Evolutionary conservation across 2,329 filamentous ascomycete genomes (phyloP).

Genomic region (Colletotrichum spinosum): DNA sequence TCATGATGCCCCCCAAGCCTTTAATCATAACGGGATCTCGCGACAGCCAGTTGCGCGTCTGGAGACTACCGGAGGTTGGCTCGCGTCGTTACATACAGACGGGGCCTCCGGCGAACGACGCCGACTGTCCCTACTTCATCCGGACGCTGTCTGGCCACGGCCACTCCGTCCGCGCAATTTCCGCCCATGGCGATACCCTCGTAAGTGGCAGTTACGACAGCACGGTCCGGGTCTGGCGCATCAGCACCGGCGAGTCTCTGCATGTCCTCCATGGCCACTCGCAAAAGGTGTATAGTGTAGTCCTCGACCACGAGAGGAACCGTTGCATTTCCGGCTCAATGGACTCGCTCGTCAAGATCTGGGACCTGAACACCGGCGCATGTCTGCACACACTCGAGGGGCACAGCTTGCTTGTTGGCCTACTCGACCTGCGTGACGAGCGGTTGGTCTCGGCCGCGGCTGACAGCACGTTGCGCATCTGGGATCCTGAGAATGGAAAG

Average conservation of each 20-base stretch:
- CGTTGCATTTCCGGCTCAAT: slow-evolving; percentile 98
- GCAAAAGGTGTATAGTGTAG: slow-evolving; percentile 97
- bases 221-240: slow-evolving; percentile 95
- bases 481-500: slow-evolving; percentile 93
- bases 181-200: slow-evolving; percentile 93
- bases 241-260: slow-evolving; percentile 90
- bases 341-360: slow-evolving; percentile 98
- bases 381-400: slow-evolving; percentile 93
- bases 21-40: slow-evolving; percentile 97
- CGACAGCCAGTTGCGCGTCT: slow-evolving; percentile 93
- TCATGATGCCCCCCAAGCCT: slow-evolving; percentile 94
- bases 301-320: slow-evolving; percentile 90
- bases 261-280: slow-evolving; percentile 88
- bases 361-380: slow-evolving; percentile 88
- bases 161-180: slow-evolving; percentile 95
- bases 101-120: slow-evolving; percentile 76
- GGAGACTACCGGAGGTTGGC: slow-evolving; percentile 87
- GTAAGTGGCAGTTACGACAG: slow-evolving; percentile 98
- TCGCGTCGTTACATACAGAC: slow-evolving; percentile 84
- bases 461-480: slow-evolving; percentile 94
- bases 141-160: slow-evolving; percentile 87
- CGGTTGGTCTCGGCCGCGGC: slow-evolving; percentile 94
- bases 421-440: slow-evolving; percentile 90
- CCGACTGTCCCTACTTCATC: slow-evolving; percentile 94
- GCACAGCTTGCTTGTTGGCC: slow-evolving; percentile 89